Percentiles rank a stretch among this genome's conserved stretches.
phyloP scores from a whole-genome alignment of 2,329 filamentous ascomycete genomes.

The Domatiomyces globalis region DNA sequence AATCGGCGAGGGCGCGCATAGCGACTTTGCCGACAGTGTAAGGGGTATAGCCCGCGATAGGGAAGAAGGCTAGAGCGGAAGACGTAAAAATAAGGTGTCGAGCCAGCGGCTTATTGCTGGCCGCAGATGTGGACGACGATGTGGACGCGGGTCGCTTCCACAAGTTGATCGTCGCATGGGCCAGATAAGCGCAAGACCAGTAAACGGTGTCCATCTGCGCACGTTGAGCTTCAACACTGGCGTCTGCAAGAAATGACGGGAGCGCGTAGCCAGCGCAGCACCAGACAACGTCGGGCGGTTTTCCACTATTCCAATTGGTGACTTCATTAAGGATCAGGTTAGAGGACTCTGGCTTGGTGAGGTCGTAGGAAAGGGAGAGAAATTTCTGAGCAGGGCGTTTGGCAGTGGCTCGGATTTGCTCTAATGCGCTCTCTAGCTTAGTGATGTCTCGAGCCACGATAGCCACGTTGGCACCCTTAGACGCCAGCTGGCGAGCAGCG shows the following conservation, averaged over 20 bases:
- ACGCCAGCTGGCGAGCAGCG: constrained; percentile 57
- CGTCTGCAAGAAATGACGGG: constrained; percentile 66
- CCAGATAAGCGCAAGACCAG: constrained; percentile 73
- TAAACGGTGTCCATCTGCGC: constrained; percentile 88
- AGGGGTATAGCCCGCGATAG: constrained; percentile 65
- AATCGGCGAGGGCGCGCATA: constrained; percentile 68
- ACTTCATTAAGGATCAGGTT: constrained; percentile 55
- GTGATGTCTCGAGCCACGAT: constrained; percentile 64
- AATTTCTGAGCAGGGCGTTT: constrained; percentile 60
- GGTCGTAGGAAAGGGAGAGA: constrained; percentile 69
- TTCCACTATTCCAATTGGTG: constrained; percentile 61
- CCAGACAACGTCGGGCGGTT: constrained; percentile 75
- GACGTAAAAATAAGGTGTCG: constrained; percentile 81
- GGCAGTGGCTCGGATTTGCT: constrained; percentile 46
- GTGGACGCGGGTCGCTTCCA: constrained; percentile 45
- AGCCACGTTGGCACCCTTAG: constrained; percentile 73
- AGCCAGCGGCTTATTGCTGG: constrained; percentile 25
- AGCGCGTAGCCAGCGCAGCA: constrained; percentile 64
- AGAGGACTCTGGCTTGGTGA: constrained; percentile 57
- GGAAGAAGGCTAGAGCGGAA: constrained; percentile 59
- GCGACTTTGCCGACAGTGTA: constrained; percentile 81
- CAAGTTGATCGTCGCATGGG: constrained; percentile 59
- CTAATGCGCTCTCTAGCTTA: constrained; percentile 60
- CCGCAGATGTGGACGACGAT: constrained; percentile 22
- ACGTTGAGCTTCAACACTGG: constrained; percentile 50